Evolutionary conservation across 1,139 yeast genomes (phyloP).

Genomic region (Taphrina wiesneri): DNA sequence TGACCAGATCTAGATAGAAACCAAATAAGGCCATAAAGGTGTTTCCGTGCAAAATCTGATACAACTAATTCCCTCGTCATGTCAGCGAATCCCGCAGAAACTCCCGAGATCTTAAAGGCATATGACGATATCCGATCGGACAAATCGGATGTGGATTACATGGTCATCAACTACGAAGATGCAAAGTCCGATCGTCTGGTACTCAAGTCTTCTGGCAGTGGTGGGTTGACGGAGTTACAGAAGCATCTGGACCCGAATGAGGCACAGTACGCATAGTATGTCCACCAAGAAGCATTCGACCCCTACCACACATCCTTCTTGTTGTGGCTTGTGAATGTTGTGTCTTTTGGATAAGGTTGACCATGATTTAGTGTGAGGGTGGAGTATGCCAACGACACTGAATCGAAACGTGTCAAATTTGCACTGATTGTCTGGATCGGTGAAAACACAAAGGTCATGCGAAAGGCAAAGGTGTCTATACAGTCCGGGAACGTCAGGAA

Average conservation of each 20-base stretch:
- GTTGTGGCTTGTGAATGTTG: neutral
- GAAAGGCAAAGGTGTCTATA: constrained; percentile 28
- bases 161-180: constrained; percentile 30
- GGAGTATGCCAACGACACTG: constrained; percentile 31
- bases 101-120: constrained; percentile 46
- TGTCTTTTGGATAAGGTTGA: neutral
- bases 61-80: neutral
- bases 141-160: constrained; percentile 26
- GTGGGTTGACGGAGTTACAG: constrained; percentile 21
- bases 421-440: constrained; percentile 30
- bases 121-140: constrained; percentile 41
- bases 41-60: no score
- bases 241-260: constrained; percentile 21
- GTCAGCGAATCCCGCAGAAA: constrained; percentile 16
- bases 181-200: constrained; percentile 21
- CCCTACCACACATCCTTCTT: neutral
- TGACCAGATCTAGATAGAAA: no score
- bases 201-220: constrained; percentile 21
- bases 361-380: constrained; percentile 19
- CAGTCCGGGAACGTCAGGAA: constrained; percentile 26
- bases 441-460: constrained; percentile 27
- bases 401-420: constrained; percentile 25
- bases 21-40: no score
- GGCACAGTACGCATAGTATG: constrained; percentile 30
- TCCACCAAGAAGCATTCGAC: neutral